Conservation (phyloP, 2,329 filamentous ascomycete species). For the Arthrobotrys iridis region DNA sequence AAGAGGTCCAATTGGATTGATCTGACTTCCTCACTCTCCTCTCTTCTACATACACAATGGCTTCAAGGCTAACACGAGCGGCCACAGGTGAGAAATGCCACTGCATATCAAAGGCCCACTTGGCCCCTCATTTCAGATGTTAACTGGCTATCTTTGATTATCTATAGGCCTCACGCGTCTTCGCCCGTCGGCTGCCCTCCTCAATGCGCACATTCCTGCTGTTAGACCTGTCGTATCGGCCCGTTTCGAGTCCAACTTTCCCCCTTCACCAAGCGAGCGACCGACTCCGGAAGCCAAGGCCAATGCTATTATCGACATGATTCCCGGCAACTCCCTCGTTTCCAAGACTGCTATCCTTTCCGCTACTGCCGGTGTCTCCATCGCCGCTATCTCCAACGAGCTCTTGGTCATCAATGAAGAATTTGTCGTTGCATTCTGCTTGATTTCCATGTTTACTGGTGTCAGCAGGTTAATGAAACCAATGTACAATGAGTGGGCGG, state of each 20-base stretch:
- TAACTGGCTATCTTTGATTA: constrained; percentile 50
- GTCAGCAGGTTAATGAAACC: constrained; percentile 94
- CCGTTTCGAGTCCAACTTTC: constrained; percentile 71
- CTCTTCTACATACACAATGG: constrained; percentile 42
- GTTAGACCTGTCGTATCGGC: constrained; percentile 74
- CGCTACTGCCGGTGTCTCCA: constrained; percentile 85
- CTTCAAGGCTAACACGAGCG: constrained; percentile 53
- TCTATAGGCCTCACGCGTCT: constrained; percentile 85
- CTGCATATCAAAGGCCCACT: neutral
- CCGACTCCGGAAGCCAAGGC: constrained; percentile 97
- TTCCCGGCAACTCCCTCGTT: constrained; percentile 89
- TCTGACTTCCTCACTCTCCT: constrained; percentile 30
- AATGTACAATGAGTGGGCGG: constrained; percentile 90
- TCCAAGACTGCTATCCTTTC: constrained; percentile 98
- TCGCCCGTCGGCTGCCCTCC: constrained; percentile 76
- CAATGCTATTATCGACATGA: constrained; percentile 89
- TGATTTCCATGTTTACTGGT: constrained; percentile 90
- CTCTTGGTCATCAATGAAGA: constrained; percentile 99
- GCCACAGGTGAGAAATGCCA: constrained; percentile 31
- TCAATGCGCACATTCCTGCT: constrained; percentile 78
- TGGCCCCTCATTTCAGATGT: constrained; percentile 56
- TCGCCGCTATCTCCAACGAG: constrained; percentile 98
- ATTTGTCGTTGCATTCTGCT: constrained; percentile 89
- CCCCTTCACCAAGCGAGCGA: constrained; percentile 73
- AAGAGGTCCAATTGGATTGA: constrained; percentile 54